A percentile compares a stretch with the other conserved stretches of the same genome.
phyloP scores from a whole-genome alignment of 2,329 filamentous ascomycete species.

The Exophiala viscosa region DNA sequence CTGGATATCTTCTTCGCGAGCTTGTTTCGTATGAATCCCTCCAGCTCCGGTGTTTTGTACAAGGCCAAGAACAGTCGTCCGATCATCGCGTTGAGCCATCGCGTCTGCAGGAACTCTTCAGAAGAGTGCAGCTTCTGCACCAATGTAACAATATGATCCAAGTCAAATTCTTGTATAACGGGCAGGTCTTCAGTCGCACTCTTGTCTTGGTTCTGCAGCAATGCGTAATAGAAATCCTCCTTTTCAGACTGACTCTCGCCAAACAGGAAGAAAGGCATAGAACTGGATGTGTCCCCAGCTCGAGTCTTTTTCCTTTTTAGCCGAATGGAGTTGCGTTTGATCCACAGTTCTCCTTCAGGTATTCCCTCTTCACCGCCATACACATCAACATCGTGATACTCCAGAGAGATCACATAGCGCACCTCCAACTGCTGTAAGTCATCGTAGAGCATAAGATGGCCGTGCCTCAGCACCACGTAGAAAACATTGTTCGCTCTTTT shows the following conservation, averaged over 20 bases:
- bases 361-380: slow-evolving; percentile 75
- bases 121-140: slow-evolving; percentile 89
- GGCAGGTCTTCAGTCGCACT: slow-evolving; percentile 58
- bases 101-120: slow-evolving; percentile 82
- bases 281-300: slow-evolving; percentile 53
- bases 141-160: slow-evolving; percentile 80
- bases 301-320: slow-evolving; percentile 62
- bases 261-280: slow-evolving; percentile 89
- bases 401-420: slow-evolving; percentile 88
- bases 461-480: slow-evolving; percentile 85
- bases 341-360: slow-evolving; percentile 89
- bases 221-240: slow-evolving; percentile 95
- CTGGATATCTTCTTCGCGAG: slow-evolving; percentile 94
- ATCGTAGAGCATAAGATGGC: slow-evolving; percentile 96
- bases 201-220: slow-evolving; percentile 79
- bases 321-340: slow-evolving; percentile 87
- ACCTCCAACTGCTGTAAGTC: slow-evolving; percentile 94
- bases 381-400: slow-evolving; percentile 79
- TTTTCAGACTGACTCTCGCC: slow-evolving; percentile 94
- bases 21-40: slow-evolving; percentile 74
- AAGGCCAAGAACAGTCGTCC: slow-evolving; percentile 83
- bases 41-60: slow-evolving; percentile 78
- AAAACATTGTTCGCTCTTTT: slow-evolving; percentile 80
- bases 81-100: slow-evolving; percentile 90
- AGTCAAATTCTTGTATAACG: slow-evolving; percentile 70